Conservation (phyloP, 2,329 filamentous ascomycete species). For the Botryotinia convoluta region DNA sequence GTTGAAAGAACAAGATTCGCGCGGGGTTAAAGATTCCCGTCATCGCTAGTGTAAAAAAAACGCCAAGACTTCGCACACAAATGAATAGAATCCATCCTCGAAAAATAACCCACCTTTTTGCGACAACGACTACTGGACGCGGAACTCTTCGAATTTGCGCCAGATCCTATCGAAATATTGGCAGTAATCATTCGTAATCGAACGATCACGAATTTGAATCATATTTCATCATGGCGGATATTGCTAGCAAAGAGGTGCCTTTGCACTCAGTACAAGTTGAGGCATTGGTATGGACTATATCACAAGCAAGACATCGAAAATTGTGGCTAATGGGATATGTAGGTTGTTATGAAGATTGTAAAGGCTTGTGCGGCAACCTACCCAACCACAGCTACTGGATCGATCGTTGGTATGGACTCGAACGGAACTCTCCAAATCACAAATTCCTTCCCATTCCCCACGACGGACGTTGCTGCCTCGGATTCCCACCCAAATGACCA, state of each 20-base stretch:
- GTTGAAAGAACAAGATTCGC: conserved; percentile 1
- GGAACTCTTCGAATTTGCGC: conserved; percentile 11
- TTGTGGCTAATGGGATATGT: conserved; percentile 32
- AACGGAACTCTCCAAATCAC: conserved; percentile 82
- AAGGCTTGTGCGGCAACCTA: conserved; percentile 89
- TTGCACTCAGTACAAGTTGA: conserved; percentile 90
- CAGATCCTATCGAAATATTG: conserved; percentile 6
- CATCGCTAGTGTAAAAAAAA: conserved; percentile 16
- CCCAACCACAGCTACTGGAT: conserved; percentile 85
- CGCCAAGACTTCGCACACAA: conserved; percentile 22
- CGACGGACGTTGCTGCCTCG: conserved; percentile 66
- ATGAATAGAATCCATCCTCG: conserved; percentile 19
- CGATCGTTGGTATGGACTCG: conserved; percentile 89
- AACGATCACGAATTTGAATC: conserved; percentile 8
- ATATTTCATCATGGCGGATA: conserved; percentile 54
- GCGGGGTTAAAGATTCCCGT: conserved; percentile 16
- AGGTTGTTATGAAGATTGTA: conserved; percentile 98
- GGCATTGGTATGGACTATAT: conserved; percentile 69
- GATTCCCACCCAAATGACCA: conserved; percentile 71
- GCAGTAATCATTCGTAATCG: neutral
- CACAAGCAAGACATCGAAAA: conserved; percentile 37
- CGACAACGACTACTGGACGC: conserved; percentile 19
- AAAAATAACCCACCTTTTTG: conserved; percentile 21
- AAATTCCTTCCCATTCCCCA: conserved; percentile 92
- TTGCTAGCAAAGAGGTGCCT: conserved; percentile 60